Conservation (phyloP, 192 early-diverging fungal species). For the Borealophlyctis nickersoniae region DNA sequence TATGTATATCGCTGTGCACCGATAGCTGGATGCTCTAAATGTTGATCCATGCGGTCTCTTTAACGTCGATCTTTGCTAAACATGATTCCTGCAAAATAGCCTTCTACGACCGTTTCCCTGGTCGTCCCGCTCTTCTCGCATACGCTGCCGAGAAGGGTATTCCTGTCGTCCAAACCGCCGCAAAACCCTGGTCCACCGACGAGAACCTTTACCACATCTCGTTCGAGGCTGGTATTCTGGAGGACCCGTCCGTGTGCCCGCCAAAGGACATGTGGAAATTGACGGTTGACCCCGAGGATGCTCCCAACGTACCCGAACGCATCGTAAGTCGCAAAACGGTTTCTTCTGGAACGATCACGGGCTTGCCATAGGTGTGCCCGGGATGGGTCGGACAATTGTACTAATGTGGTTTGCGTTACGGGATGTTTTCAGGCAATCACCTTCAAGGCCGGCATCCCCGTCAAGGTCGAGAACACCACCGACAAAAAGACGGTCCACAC, state of each 20-base stretch:
- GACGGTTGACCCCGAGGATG: conserved; percentile 93
- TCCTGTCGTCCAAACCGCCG: conserved; percentile 91
- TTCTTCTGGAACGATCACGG: no score
- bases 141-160: conserved; percentile 88
- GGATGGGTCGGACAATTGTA: no score
- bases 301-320: conserved; percentile 92
- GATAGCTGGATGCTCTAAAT: neutral
- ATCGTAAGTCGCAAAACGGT: conserved; percentile 56
- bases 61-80: no score
- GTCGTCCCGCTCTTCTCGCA: conserved; percentile 84
- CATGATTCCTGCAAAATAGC: conserved; percentile 37
- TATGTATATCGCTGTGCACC: conserved; percentile 20
- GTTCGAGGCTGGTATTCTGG: conserved; percentile 96
- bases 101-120: conserved; percentile 95
- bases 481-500: conserved; percentile 59
- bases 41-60: neutral
- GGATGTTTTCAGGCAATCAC: conserved; percentile 69
- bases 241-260: conserved; percentile 94
- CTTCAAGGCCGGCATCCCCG: conserved; percentile 85
- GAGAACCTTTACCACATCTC: conserved; percentile 99
- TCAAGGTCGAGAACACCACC: conserved; percentile 80
- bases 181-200: conserved; percentile 99
- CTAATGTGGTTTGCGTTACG: no score
- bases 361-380: no score
- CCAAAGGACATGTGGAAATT: conserved; percentile 99